Evolutionary conservation across 495 filamentous ascomycete genomes (phyloP), one percentile per base, ranked within the genome.

Genomic region (Acidomyces sp.): DNA sequence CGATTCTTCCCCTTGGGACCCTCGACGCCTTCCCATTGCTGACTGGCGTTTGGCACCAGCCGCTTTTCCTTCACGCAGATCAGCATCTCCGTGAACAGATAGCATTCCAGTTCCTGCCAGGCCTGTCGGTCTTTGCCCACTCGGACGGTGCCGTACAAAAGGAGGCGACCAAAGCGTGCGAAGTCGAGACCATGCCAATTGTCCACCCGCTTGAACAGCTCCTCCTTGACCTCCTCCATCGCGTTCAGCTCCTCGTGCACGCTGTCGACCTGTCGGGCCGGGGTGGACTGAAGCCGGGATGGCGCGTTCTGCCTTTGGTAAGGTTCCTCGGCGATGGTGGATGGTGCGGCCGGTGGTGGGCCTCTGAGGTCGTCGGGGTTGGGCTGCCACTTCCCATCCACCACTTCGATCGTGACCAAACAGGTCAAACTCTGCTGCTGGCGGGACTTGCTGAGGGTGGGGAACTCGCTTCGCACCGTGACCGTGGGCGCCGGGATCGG

Each of bases 141-240:
- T 39, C 81, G 77, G 47, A 96, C 78, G 12, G 82, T 87, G 31
- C 86, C 90, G 54, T 93, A 86, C 27, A 96, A 65, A 24, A 85
- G 80, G 48, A 99, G 73, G 54, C 93, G 94, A 48, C 90, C 90
- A 40, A 70, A 86, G 80, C 86, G 74, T 54, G 73, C 69, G 56
- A 95, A 96, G 54, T 99, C 92, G n/a, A 96, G 67, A 0, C 90
- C 92, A 58, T 99, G 90, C 90, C 90, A 99, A 51, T 99, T 95
- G 46, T 99, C 90, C 15, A 96, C 90, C 25, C 85, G 76, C 30
- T 68, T 72, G 34, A 82, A 77, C 42, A 99, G 61, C 48, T 79
- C 82, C 54, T 96, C 86, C 2, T 87, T 92, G 53, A 93, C 78
- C 41, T 84, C 79, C 23, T 85, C 77, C 43, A 97, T 55, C 10